Percentiles rank a stretch among this genome's conserved stretches.
Evolutionary conservation across 2,329 filamentous ascomycete genomes (phyloP).

Genomic region (Graphilbum ipis-grandicollis): DNA sequence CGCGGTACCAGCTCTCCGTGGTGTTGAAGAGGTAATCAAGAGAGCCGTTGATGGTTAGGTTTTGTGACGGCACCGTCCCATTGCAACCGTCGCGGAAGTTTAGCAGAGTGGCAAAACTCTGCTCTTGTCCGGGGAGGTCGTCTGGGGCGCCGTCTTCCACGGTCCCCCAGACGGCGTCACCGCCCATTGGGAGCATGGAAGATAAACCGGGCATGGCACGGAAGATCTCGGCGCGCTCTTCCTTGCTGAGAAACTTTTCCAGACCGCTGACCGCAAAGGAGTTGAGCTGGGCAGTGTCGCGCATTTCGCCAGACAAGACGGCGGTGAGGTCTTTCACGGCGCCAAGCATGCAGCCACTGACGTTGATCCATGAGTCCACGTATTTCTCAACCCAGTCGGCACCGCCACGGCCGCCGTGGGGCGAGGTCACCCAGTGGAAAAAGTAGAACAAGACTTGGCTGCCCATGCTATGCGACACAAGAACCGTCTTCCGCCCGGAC

Average conservation of each 20-base stretch:
- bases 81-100: slow-evolving; percentile 60
- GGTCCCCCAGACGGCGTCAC: slow-evolving; percentile 90
- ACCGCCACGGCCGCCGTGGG: slow-evolving; percentile 64
- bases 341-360: slow-evolving; percentile 94
- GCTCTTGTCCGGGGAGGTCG: slow-evolving; percentile 54
- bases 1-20: slow-evolving; percentile 71
- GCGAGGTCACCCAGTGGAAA: slow-evolving; percentile 60
- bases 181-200: slow-evolving; percentile 90
- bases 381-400: slow-evolving; percentile 78
- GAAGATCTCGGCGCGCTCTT: slow-evolving; percentile 86
- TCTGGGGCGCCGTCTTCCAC: slow-evolving; percentile 65
- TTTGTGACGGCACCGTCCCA: slow-evolving; percentile 45
- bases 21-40: slow-evolving; percentile 62
- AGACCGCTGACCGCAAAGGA: slow-evolving; percentile 92
- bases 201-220: slow-evolving; percentile 93
- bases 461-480: slow-evolving; percentile 94
- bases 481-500: slow-evolving; percentile 59
- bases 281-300: slow-evolving; percentile 91
- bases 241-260: slow-evolving; percentile 82
- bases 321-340: slow-evolving; percentile 83
- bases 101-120: slow-evolving; percentile 64
- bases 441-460: slow-evolving; percentile 84
- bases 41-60: slow-evolving; percentile 67
- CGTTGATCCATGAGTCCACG: slow-evolving; percentile 93
- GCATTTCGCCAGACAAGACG: slow-evolving; percentile 91